Percentiles rank a stretch among this genome's conserved stretches.
phyloP scores from a whole-genome alignment of 148 eudicot species.

The Cornus florida region DNA sequence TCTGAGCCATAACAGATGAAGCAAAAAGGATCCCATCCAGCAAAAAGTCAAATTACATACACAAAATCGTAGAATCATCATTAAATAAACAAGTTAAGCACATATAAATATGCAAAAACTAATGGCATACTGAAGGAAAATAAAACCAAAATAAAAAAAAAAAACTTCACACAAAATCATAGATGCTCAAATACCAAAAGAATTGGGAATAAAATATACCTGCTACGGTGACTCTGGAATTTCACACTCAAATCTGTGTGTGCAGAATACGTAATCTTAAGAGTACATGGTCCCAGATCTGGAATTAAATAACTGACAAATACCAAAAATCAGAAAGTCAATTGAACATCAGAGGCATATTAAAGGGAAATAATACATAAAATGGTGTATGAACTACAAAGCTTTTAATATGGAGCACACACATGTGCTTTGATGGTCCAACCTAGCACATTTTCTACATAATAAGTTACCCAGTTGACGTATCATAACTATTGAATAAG shows the following conservation, averaged over 20 bases:
- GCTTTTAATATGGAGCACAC: background rate
- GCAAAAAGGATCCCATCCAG: background rate
- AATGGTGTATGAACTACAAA: background rate
- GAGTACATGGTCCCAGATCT: constrained; percentile 77
- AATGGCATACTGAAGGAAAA: background rate
- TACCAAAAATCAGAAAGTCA: background rate
- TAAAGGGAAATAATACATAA: background rate
- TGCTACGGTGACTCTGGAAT: constrained; percentile 95
- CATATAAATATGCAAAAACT: background rate
- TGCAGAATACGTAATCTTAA: constrained; percentile 89
- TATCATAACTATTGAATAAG: background rate
- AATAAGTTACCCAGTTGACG: background rate
- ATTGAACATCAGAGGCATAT: background rate
- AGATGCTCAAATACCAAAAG: background rate
- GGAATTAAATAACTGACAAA: constrained; percentile 80
- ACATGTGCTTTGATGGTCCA: background rate
- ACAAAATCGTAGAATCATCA: background rate
- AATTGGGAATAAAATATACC: constrained; percentile 38
- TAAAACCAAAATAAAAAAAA: background rate
- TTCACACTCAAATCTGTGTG: constrained; percentile 94
- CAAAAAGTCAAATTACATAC: background rate
- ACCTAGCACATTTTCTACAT: background rate
- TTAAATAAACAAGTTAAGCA: background rate
- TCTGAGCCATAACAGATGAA: background rate
- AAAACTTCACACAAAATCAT: background rate